These are phyloP conservation scores for Nissolia schottii DNA, from an alignment of 306 rosid genomes.

Conservation along the genomic window DNA sequence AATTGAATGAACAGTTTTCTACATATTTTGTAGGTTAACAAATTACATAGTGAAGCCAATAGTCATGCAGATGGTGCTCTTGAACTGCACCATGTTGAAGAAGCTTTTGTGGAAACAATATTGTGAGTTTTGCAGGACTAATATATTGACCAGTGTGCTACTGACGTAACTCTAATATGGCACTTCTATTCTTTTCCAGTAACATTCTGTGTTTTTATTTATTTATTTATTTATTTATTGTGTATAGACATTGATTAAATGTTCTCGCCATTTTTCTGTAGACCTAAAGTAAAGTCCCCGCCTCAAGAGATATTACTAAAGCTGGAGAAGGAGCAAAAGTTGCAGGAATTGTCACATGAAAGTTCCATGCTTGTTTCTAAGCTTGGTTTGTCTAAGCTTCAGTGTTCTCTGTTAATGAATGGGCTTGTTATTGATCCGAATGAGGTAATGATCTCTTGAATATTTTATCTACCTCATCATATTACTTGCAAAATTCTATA, in stretches of 20 bases:
- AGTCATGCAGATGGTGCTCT: slow-evolving; percentile 53
- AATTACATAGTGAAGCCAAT: slow-evolving; percentile 63
- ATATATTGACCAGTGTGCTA: neutral
- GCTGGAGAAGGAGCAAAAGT: slow-evolving; percentile 79
- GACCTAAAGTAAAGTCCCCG: slow-evolving; percentile 82
- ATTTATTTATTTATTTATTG: neutral
- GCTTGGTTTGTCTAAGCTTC: slow-evolving; percentile 69
- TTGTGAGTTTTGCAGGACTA: slow-evolving; percentile 52
- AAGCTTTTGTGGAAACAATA: slow-evolving; percentile 89
- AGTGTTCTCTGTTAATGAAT: slow-evolving; percentile 83
- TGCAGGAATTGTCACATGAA: slow-evolving; percentile 61
- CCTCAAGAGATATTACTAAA: slow-evolving; percentile 79
- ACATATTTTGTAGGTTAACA: slow-evolving; percentile 61
- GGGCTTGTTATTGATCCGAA: slow-evolving; percentile 81
- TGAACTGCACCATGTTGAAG: slow-evolving; percentile 79
- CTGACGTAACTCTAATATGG: slow-evolving; percentile 13
- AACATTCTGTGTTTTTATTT: neutral
- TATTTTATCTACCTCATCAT: slow-evolving; percentile 7
- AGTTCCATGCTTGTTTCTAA: slow-evolving; percentile 70
- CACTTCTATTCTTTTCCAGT: neutral
- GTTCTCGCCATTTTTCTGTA: slow-evolving; percentile 36
- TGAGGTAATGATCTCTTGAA: slow-evolving; percentile 53
- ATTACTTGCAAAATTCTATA: neutral
- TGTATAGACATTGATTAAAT: slow-evolving; percentile 20
- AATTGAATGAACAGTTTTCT: slow-evolving; percentile 9